A percentile compares a stretch with the other conserved stretches of the same genome.
Evolutionary conservation across 768 basidiomycete species (phyloP).

Genomic region (Asterophora lycoperdoides): DNA sequence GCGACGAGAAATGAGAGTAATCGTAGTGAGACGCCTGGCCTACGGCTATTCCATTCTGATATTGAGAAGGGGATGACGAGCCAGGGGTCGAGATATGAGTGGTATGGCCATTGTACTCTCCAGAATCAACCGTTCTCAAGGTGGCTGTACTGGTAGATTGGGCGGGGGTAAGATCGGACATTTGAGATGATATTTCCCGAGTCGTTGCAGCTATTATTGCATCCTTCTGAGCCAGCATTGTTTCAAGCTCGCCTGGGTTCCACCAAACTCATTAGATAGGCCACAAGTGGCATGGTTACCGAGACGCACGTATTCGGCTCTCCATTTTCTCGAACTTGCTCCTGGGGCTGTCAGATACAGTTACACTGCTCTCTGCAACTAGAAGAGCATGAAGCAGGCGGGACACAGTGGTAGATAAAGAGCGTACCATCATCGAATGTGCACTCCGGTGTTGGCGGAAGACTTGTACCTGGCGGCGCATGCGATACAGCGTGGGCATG

Average conservation of each 20-base stretch:
- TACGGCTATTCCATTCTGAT: conserved; percentile 9
- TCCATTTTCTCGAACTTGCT: conserved; percentile 62
- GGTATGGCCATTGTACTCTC: conserved; percentile 9
- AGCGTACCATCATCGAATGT: conserved; percentile 69
- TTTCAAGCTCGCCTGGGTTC: conserved; percentile 59
- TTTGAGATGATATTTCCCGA: conserved; percentile 11
- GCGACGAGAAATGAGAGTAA: conserved; percentile 24
- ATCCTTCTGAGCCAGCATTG: conserved; percentile 58
- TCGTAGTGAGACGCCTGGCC: conserved; percentile 11
- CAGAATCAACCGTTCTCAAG: conserved; percentile 1
- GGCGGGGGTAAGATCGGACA: conserved; percentile 3
- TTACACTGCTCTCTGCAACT: conserved; percentile 38
- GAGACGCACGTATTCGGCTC: conserved; percentile 57
- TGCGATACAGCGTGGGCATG: conserved; percentile 66
- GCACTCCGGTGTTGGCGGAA: conserved; percentile 61
- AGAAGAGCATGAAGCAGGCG: background rate
- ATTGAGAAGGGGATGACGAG: conserved; percentile 9
- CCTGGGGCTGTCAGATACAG: conserved; percentile 47
- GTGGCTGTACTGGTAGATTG: background rate
- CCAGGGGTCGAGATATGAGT: conserved; percentile 6
- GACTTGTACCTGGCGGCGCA: conserved; percentile 49
- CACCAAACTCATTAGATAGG: background rate
- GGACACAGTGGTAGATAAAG: background rate
- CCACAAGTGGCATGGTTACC: background rate
- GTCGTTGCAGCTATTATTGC: conserved; percentile 13